Evolutionary conservation across 768 basidiomycete genomes (phyloP).

Genomic region (Amylocystis lapponica): DNA sequence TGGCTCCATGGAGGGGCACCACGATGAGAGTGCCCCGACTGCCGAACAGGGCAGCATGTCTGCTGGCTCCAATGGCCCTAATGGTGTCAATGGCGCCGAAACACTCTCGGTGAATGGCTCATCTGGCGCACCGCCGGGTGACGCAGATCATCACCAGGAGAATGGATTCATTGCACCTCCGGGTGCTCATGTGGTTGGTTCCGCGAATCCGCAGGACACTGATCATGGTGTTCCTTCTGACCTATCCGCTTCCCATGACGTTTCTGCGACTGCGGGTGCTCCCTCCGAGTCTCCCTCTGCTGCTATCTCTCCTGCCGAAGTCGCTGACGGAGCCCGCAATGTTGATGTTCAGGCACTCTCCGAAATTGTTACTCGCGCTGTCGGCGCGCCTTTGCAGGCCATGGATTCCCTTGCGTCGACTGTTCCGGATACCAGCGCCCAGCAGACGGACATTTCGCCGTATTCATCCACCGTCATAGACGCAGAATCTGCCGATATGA

Average conservation of each 20-base stretch:
- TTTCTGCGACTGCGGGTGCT: slow-evolving; percentile 41
- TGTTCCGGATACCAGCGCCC: slow-evolving; percentile 39
- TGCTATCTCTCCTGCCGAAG: slow-evolving; percentile 34
- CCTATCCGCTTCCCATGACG: slow-evolving; percentile 23
- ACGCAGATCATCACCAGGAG: slow-evolving; percentile 6
- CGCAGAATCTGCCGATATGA: slow-evolving; percentile 1
- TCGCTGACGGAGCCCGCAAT: slow-evolving; percentile 33
- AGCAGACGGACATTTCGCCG: slow-evolving; percentile 11
- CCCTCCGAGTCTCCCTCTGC: slow-evolving; percentile 37
- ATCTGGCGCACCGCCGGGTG: slow-evolving; percentile 7
- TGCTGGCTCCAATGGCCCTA: slow-evolving; percentile 2
- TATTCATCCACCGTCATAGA: slow-evolving; percentile 18
- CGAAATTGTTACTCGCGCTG: slow-evolving; percentile 20
- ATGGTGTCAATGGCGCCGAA: slow-evolving; percentile 7
- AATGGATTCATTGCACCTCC: neutral
- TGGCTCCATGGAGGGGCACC: slow-evolving; percentile 12
- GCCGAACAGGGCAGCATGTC: slow-evolving; percentile 1
- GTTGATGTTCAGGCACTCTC: slow-evolving; percentile 38
- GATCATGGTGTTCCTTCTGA: slow-evolving; percentile 19
- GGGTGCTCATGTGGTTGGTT: neutral
- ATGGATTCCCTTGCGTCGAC: slow-evolving; percentile 47
- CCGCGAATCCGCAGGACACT: slow-evolving; percentile 10
- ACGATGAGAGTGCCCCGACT: slow-evolving; percentile 14
- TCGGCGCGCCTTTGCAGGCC: slow-evolving; percentile 33
- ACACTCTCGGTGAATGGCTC: slow-evolving; percentile 9